A percentile compares a stretch with the other conserved stretches of the same genome.
phyloP scores from a whole-genome alignment of 2,329 filamentous ascomycete genomes.

The Ploettnerulaceae sp. region DNA sequence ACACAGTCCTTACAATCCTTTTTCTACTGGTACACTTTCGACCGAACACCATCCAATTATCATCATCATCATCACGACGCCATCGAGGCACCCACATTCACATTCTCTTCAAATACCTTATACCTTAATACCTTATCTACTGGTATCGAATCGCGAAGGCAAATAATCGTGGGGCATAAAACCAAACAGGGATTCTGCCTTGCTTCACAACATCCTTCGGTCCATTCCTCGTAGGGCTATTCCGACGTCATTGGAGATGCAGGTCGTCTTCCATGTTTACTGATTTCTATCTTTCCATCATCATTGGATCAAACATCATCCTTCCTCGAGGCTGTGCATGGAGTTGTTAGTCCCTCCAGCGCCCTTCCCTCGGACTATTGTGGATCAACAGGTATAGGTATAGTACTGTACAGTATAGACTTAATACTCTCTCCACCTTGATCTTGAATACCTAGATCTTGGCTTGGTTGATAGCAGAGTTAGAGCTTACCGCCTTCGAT shows the following conservation, averaged over 20 bases:
- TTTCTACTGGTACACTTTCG: too few relatives aligned
- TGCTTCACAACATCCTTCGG: constrained; percentile 10
- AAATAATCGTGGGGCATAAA: constrained; percentile 10
- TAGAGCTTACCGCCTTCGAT: constrained; percentile 8
- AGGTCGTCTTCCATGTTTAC: constrained; percentile 15
- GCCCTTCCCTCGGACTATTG: neutral
- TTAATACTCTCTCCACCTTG: constrained; percentile 4
- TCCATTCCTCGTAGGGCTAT: neutral
- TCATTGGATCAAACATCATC: constrained; percentile 11
- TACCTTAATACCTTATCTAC: constrained; percentile 10
- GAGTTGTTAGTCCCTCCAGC: neutral
- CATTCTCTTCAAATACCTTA: too few relatives aligned
- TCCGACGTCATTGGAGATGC: constrained; percentile 26
- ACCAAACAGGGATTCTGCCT: constrained; percentile 17
- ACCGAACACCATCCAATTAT: constrained; percentile 11
- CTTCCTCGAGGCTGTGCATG: constrained; percentile 13
- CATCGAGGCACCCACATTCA: neutral
- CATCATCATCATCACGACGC: neutral
- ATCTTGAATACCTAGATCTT: constrained; percentile 18
- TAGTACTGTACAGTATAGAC: too few relatives aligned
- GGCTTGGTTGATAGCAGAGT: constrained; percentile 6
- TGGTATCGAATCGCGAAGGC: neutral
- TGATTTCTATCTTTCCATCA: constrained; percentile 16
- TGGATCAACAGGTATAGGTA: too few relatives aligned
- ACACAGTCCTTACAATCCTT: too few relatives aligned